phyloP scores from a whole-genome alignment of 2,329 filamentous ascomycete genomes.

The Xylaria sp. region DNA sequence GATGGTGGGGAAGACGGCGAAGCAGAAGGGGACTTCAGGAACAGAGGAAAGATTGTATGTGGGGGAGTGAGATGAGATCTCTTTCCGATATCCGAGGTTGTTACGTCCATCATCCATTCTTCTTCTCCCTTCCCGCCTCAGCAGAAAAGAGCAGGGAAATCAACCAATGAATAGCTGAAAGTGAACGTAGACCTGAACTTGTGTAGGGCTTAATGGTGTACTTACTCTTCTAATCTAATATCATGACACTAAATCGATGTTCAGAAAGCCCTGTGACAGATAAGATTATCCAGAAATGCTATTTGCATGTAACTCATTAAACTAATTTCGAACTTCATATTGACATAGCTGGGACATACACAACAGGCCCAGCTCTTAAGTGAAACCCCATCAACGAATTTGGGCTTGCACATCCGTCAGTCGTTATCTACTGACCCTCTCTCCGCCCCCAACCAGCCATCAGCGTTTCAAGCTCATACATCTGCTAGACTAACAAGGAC shows the following conservation, averaged over 20 bases:
- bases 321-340: background rate
- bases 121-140: background rate
- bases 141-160: too few species aligned
- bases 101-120: slow-evolving; percentile 1
- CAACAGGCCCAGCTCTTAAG: background rate
- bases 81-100: slow-evolving; percentile 10
- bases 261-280: too few species aligned
- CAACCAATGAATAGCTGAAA: too few species aligned
- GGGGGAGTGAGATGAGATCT: slow-evolving; percentile 6
- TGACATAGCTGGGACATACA: background rate
- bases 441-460: slow-evolving; percentile 5
- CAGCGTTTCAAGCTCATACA: slow-evolving; percentile 16
- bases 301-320: background rate
- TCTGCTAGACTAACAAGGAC: slow-evolving; percentile 14
- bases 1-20: slow-evolving; percentile 6
- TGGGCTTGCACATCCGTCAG: background rate
- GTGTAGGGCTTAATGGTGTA: too few species aligned
- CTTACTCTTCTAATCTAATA: too few species aligned
- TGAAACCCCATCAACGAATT: background rate
- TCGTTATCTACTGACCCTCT: background rate
- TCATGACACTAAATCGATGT: too few species aligned
- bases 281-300: background rate
- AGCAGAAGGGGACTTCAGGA: slow-evolving; percentile 10
- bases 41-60: slow-evolving; percentile 16
- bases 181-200: too few species aligned